These are phyloP conservation scores for Acanthamoeba triangularis DNA, from an alignment of 208 protist genomes.

Conservation along the genomic window DNA sequence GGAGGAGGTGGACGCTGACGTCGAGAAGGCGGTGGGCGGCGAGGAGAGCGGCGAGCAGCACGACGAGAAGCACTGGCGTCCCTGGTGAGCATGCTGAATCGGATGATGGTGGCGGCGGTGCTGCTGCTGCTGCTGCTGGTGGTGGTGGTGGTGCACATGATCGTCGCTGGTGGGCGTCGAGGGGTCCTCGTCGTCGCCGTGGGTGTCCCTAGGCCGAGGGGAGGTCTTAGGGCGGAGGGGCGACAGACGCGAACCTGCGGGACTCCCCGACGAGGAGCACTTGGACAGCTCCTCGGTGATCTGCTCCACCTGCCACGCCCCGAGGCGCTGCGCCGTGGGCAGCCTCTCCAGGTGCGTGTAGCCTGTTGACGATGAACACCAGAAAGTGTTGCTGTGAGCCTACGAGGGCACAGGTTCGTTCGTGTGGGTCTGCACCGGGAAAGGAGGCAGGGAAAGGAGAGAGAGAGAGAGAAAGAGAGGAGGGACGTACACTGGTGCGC, in stretches of 20 bases:
- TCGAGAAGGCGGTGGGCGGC: not conserved
- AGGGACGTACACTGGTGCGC: not conserved
- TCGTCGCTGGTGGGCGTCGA: not conserved
- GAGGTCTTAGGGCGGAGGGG: not conserved
- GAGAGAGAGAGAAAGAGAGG: not conserved
- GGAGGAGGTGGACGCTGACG: not conserved
- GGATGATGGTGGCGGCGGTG: no score
- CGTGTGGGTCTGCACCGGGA: no score
- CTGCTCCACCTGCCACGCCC: not conserved
- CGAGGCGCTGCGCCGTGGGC: not conserved
- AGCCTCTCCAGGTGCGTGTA: not conserved
- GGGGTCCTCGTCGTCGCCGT: not conserved
- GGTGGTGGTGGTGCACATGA: not conserved
- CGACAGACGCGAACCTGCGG: not conserved
- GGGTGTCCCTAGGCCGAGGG: not conserved
- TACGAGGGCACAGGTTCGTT: no score
- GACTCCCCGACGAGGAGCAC: not conserved
- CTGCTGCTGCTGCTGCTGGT: no score
- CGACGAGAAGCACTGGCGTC: not conserved
- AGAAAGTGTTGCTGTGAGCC: no score
- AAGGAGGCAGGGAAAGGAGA: not conserved
- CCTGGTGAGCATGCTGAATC: not conserved
- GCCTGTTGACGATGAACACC: not conserved
- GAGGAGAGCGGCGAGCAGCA: not conserved
- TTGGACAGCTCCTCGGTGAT: not conserved